Evolutionary conservation across 257 asterid genomes (phyloP).

Genomic region (Salvia miltiorrhiza): DNA sequence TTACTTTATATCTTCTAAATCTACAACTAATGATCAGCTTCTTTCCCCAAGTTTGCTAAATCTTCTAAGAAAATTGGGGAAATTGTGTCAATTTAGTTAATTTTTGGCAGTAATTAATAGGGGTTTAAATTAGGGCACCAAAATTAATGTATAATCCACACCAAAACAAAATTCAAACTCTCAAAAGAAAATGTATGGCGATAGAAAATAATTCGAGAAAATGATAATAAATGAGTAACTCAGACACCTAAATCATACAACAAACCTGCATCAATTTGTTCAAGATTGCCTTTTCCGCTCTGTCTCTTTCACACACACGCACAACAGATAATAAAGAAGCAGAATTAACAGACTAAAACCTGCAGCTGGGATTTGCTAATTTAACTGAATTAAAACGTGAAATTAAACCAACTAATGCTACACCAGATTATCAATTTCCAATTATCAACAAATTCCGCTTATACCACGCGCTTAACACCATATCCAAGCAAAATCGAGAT

Average conservation of each 20-base stretch:
- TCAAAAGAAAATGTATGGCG: not conserved
- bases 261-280: not conserved
- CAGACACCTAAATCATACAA: not conserved
- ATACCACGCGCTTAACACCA: no score
- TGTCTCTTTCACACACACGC: not conserved
- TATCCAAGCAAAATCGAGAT: not conserved
- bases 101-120: not conserved
- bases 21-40: no score
- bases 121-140: no score
- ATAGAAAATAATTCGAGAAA: not conserved
- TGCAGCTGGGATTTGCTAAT: not conserved
- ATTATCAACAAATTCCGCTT: no score
- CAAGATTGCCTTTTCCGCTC: not conserved
- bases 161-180: not conserved
- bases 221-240: not conserved
- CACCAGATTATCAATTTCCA: no score
- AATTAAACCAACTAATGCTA: not conserved
- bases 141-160: not conserved
- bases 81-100: not conserved
- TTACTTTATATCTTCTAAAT: no score
- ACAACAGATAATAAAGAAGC: not conserved
- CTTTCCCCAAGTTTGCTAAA: no score
- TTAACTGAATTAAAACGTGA: slow-evolving; percentile 7
- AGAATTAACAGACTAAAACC: not conserved
- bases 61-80: no score